A percentile compares a stretch with the other conserved stretches of the same genome.
Evolutionary conservation across 2,329 filamentous ascomycete genomes (phyloP).

Genomic region (Magnaporthiopsis poae): DNA sequence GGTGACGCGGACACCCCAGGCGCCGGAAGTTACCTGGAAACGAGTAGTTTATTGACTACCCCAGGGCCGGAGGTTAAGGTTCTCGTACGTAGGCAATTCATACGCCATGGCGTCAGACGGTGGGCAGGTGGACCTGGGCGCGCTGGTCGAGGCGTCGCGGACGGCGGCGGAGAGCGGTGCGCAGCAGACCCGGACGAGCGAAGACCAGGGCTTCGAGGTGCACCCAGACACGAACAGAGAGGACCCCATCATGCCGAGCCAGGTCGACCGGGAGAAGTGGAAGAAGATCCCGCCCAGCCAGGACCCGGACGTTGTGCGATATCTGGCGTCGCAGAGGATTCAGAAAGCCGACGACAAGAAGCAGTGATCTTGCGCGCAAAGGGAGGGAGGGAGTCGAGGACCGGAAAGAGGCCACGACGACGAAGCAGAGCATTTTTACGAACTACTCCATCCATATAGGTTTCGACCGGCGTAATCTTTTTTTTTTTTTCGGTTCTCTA

Average conservation of each 20-base stretch:
- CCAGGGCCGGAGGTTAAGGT: too few species aligned
- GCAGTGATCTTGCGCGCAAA: neutral
- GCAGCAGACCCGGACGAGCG: neutral
- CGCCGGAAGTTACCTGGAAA: too few species aligned
- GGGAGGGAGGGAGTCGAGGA: too few species aligned
- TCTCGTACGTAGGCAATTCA: too few species aligned
- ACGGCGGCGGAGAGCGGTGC: slow-evolving; percentile 17
- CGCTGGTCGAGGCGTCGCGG: slow-evolving; percentile 11
- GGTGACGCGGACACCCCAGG: too few species aligned
- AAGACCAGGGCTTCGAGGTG: slow-evolving; percentile 25
- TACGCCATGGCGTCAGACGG: neutral
- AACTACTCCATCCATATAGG: neutral
- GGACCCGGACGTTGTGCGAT: slow-evolving; percentile 17
- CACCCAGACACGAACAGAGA: slow-evolving; percentile 30
- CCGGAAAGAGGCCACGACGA: neutral
- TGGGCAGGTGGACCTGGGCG: slow-evolving; percentile 11
- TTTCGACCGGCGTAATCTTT: neutral
- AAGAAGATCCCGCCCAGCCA: slow-evolving; percentile 30
- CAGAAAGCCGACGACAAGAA: neutral
- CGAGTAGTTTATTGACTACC: too few species aligned
- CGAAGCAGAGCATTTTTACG: neutral
- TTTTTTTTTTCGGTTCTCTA: neutral
- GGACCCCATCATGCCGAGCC: slow-evolving; percentile 26
- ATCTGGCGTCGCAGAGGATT: neutral
- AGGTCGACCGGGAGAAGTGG: slow-evolving; percentile 11